Base-by-base conservation (phyloP, 306 rosid genomes). In the Cicer yamashitae region DNA sequence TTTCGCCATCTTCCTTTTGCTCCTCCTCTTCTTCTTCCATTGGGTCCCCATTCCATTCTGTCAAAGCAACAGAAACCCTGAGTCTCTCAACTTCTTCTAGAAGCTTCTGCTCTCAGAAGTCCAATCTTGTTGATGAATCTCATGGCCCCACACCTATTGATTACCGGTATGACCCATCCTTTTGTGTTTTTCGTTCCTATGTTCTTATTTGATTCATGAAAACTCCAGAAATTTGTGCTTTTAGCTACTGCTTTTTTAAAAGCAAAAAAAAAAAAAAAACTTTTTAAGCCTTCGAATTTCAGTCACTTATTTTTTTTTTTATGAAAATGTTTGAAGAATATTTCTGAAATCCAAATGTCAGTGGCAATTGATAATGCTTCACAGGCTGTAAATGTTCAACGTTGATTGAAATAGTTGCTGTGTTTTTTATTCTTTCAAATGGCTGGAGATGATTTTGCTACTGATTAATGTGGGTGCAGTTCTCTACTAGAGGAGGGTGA, bases 401-500 rank as follows among this genome's bases (percentile, higher is more conserved):
- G 15, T 67, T 48, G 13, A 57, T 70, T 30, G 59, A 20, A 81
- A 15, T 43, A 7, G 48, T 25, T 75, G 34, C 6, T 56, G 10
- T 15, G 6, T 46, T 44, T 51, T 20, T 51, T 47, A 40, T 67
- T 18, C 0, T 61, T 61, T 7, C 4, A 8, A 17, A 66, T 59
- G 70, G 73, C 17, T 48, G 43, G 37, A 71, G 66, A 12, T 72
- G 83, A 10, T 13, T 62, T 85, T 71, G 77, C 84, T 90, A 77
- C 81, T 80, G 61, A 71, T 86, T 81, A 75, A 79, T 84, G 79
- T 68, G 84, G 70, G 71, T 73, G 76, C 93, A 91, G 96, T 82
- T 89, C 96, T 71, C 22, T 89, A 60, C 80, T 94, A 69, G 85
- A 85, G 86, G 97, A 90, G 84, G 91, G 81, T 85, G 97, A 94